Percentiles rank a stretch among this genome's conserved stretches.
These are phyloP conservation scores for Cucurbitaria berberidis DNA, from an alignment of 2,329 filamentous ascomycete genomes.

Conservation along the genomic window DNA sequence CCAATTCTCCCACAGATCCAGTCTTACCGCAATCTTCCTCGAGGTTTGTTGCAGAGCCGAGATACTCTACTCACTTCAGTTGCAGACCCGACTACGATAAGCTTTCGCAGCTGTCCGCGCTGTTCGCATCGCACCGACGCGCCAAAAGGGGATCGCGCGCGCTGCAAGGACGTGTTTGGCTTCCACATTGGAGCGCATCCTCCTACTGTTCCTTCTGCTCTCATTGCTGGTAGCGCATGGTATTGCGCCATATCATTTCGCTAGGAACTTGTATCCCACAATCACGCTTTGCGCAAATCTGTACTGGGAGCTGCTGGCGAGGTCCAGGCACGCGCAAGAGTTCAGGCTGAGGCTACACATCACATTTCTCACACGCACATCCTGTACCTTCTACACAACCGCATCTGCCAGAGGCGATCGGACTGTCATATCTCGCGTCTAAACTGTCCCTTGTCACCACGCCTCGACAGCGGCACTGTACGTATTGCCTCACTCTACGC, in stretches of 20 bases:
- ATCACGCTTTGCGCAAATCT: slow-evolving; percentile 29
- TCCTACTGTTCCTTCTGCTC: slow-evolving; percentile 23
- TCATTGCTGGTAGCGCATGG: slow-evolving; percentile 31
- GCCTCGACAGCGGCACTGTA: slow-evolving; percentile 47
- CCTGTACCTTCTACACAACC: slow-evolving; percentile 46
- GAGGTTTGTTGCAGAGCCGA: slow-evolving; percentile 22
- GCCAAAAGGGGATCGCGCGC: slow-evolving; percentile 7
- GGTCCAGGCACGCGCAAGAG: slow-evolving; percentile 31
- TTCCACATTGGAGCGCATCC: slow-evolving; percentile 14
- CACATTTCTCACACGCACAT: slow-evolving; percentile 35
- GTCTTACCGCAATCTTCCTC: background rate
- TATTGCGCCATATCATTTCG: slow-evolving; percentile 26
- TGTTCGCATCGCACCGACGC: slow-evolving; percentile 7
- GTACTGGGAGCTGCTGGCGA: slow-evolving; percentile 33
- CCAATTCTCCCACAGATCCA: slow-evolving; percentile 5
- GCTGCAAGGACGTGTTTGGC: slow-evolving; percentile 22
- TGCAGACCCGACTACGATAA: background rate
- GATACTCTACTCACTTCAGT: slow-evolving; percentile 13
- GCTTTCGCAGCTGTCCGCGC: background rate
- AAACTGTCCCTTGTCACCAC: slow-evolving; percentile 42
- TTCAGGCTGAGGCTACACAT: slow-evolving; percentile 36
- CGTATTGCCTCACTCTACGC: slow-evolving; percentile 48
- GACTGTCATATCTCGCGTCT: slow-evolving; percentile 39
- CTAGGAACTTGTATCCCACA: slow-evolving; percentile 35
- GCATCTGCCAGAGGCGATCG: slow-evolving; percentile 51